phyloP scores from a whole-genome alignment of 108 stramenopile species.

The Discostella pseudostelligera region DNA sequence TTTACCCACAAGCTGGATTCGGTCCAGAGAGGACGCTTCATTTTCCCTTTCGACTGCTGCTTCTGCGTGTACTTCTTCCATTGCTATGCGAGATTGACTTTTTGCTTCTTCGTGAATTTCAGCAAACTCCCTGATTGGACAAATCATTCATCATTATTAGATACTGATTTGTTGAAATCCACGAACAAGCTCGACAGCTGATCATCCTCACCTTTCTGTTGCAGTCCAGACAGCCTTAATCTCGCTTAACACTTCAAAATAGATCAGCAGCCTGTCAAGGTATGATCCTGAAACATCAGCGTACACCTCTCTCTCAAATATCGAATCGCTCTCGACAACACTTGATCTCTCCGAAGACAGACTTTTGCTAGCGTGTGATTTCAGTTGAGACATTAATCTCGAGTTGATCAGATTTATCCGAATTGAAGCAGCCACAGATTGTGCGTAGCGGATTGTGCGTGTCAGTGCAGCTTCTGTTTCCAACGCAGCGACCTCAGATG shows the following conservation, averaged over 20 bases:
- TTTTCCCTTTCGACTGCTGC: constrained; percentile 50
- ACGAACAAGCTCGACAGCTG: background rate
- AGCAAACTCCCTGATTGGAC: constrained; percentile 18
- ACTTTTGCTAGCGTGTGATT: constrained; percentile 16
- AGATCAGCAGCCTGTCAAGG: constrained; percentile 22
- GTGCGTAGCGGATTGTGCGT: constrained; percentile 23
- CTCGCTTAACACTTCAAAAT: constrained; percentile 17
- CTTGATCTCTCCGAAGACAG: constrained; percentile 18
- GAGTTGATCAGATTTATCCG: constrained; percentile 16
- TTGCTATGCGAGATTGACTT: constrained; percentile 37
- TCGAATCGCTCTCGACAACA: constrained; percentile 19
- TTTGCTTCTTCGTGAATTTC: constrained; percentile 39
- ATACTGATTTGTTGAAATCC: background rate
- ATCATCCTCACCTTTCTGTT: constrained; percentile 17
- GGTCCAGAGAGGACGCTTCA: constrained; percentile 32
- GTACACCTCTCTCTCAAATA: constrained; percentile 17
- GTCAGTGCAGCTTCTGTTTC: constrained; percentile 35
- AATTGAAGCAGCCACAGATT: constrained; percentile 12
- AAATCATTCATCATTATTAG: background rate
- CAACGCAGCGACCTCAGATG: constrained; percentile 40
- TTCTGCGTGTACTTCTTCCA: constrained; percentile 48
- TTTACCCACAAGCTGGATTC: constrained; percentile 46
- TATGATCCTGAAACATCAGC: constrained; percentile 15
- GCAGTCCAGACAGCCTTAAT: constrained; percentile 29
- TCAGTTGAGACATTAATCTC: constrained; percentile 14